Base-by-base conservation (phyloP, 1,284 basidiomycete genomes). In the Cystobasidium sp. region DNA sequence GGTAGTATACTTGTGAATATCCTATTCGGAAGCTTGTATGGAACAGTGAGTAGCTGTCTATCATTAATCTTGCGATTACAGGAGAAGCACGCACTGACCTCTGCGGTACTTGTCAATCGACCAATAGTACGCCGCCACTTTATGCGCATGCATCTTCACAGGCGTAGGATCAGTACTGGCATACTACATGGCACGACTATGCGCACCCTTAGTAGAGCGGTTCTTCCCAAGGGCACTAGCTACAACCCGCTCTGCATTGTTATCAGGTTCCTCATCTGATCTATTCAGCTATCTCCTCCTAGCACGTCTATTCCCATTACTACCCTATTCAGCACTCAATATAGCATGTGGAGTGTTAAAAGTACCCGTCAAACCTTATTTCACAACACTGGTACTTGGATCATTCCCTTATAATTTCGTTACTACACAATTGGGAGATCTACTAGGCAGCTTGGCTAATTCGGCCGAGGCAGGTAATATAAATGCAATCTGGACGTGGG, bases 401-500 rank as follows among this genome's bases (percentile, higher is more conserved):
- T 78, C 77, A 0, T 77, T 80, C 71, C 80, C 80, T 18, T 81
- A 80, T 75, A 81, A 81, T 64, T 79, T 80, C 43, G 78, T 77
- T 6, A 81, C 80, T 39, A 75, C 73, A 6, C 73, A 75, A 52
- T 67, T 80, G 59, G 80, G 80, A n/a, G 73, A 78, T 31, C 62
- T 80, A 64, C 76, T 80, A 53, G 76, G 79, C 1, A 56, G 76
- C 61, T 74, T 79, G 31, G 55, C 68, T 22, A 62, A 66, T 46
- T 56, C 63, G 3, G 56, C 49, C 44, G 58, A 49, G 37, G 78
- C 78, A 0, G 66, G 76, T 7, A 78, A 77, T 58, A 78, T 76
- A 22, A 72, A 77, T 74, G 76, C 77, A 62, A 80, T 80, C 74
- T 80, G 80, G 80, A 76, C 77, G 5, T 67, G 68, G 39, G 75